Evolutionary conservation across 768 basidiomycete species (phyloP), one percentile per base, ranked within the genome.

Genomic region (Myochromella boudieri): DNA sequence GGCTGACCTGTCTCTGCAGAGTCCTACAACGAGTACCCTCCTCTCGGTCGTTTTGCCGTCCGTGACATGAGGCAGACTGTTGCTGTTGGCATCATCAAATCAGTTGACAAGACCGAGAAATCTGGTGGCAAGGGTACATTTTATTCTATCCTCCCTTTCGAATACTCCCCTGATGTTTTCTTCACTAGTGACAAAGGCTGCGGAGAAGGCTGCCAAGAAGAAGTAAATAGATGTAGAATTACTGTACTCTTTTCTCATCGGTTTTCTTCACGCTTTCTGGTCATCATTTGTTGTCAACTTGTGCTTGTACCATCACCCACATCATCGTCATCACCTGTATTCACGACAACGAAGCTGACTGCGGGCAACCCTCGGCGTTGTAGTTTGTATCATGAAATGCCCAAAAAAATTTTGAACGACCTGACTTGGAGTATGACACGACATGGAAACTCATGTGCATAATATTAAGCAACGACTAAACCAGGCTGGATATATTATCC

Each of bases 31-130:
- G 90, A 94, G 72, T 99, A 97, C 77, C 95, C 97, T 60, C 97
- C 97, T 72, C 87, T 99, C 57, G 95, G 97, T 80, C 95, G 95
- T 70, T 95, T 95, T 76, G 94, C 94, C 64, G 94, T 97, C 70
- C 94, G 94, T 86, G 94, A 97, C 81, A 97, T 97, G 95, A 88
- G 95, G 71, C 95, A 97, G 78, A 97, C 95, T 54, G 95, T 99
- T 55, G 94, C 94, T 57, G 94, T 97, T 63, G 94, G 94, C 74
- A 89, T 97, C 77, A 97, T 98, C 83, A 97, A 97, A 80, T 82
- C 84, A 52, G 94, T 97, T 55, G 94, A 97, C 44, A 95, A 95
- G 85, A 81, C 91, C 57, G 93, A 95, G 49, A 94, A 91, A 72
- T 60, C 75, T 64, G 77, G 81, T 61, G 93, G 94, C 61, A 95